Percentiles rank a stretch among this genome's conserved stretches.
Evolutionary conservation across 2,329 filamentous ascomycete species (phyloP).

Genomic region (Akanthomyces lecanii): DNA sequence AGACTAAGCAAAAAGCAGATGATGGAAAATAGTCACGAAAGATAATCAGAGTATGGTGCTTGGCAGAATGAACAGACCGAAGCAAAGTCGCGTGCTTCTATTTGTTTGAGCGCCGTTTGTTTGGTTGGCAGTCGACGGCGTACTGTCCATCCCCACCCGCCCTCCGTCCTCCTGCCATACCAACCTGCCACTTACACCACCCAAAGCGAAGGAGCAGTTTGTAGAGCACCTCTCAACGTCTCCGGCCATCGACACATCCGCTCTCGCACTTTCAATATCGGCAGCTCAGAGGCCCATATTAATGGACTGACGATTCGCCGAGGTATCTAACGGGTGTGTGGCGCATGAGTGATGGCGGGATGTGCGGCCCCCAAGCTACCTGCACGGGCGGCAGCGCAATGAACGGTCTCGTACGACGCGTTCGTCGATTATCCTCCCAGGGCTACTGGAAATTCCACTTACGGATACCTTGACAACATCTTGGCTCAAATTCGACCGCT

Average conservation of each 20-base stretch:
- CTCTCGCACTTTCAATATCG: background rate
- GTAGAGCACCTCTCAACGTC: background rate
- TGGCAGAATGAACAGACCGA: no score
- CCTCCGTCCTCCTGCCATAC: no score
- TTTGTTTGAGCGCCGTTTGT: no score
- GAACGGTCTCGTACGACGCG: slow-evolving; percentile 7
- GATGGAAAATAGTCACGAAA: no score
- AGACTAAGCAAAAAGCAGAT: no score
- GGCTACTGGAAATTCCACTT: background rate
- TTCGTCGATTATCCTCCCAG: slow-evolving; percentile 3
- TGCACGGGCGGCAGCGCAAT: background rate
- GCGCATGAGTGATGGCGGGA: background rate
- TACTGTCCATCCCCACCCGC: no score
- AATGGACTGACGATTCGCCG: background rate
- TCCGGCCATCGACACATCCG: background rate
- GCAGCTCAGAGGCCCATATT: background rate
- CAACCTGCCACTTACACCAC: background rate
- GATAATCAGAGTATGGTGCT: no score
- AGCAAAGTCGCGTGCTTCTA: no score
- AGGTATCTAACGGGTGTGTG: background rate
- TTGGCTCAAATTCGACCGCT: background rate
- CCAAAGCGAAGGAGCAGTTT: background rate
- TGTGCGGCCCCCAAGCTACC: background rate
- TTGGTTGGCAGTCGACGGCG: no score
- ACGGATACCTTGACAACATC: background rate